These are phyloP conservation scores for Ogataea sp. DNA, from an alignment of 805 yeast species.

Conservation along the genomic window DNA sequence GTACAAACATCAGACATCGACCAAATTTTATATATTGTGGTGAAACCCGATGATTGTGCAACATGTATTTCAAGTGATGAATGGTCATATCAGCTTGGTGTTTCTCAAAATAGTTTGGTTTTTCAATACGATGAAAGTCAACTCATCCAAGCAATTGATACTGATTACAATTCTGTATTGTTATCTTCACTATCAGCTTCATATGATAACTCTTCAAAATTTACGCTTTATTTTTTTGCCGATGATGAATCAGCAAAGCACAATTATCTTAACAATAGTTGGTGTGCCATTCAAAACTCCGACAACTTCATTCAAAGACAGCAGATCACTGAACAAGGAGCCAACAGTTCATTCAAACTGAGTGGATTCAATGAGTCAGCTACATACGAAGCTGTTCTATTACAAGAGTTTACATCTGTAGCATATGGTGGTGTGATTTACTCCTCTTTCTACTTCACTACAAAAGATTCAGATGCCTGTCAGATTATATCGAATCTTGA, in stretches of 20 bases:
- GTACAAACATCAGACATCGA: constrained; percentile 6
- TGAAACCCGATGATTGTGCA: constrained; percentile 16
- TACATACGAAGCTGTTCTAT: constrained; percentile 55
- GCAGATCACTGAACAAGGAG: constrained; percentile 12
- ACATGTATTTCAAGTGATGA: constrained; percentile 11
- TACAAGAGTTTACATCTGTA: constrained; percentile 34
- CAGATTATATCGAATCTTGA: constrained; percentile 64
- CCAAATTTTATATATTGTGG: constrained; percentile 12
- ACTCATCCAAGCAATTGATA: constrained; percentile 53
- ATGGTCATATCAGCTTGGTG: constrained; percentile 64
- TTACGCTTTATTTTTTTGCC: constrained; percentile 40
- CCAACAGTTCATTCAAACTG: constrained; percentile 50
- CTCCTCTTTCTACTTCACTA: constrained; percentile 46
- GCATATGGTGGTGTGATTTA: constrained; percentile 58
- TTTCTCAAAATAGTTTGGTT: constrained; percentile 52
- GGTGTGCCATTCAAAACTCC: constrained; percentile 61
- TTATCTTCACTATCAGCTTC: constrained; percentile 41
- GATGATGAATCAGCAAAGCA: constrained; percentile 30
- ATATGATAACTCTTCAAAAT: constrained; percentile 26
- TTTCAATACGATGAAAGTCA: constrained; percentile 62
- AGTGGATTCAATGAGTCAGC: constrained; percentile 55
- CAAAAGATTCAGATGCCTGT: constrained; percentile 51
- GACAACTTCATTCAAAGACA: constrained; percentile 10
- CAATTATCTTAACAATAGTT: constrained; percentile 39
- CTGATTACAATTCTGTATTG: constrained; percentile 62